Evolutionary conservation across 805 yeast genomes (phyloP), one percentile per base, ranked within the genome.

Genomic region (Kodamaea nitidulidarum): DNA sequence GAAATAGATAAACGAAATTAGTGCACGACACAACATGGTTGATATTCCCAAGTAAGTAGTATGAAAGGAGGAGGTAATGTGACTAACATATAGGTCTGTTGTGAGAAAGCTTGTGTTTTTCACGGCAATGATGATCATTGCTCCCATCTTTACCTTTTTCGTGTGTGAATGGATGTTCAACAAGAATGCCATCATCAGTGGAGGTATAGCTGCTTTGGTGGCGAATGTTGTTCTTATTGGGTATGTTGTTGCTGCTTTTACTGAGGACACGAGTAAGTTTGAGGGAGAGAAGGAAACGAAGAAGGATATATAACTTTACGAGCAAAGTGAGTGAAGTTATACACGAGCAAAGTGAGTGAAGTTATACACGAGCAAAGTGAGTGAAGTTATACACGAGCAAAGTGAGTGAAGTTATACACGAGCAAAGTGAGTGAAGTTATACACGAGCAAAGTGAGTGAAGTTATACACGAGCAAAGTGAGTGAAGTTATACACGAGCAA

Each of bases 201-300:
- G 95, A 30, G 93, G 93, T 2, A 54, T 80, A n/a, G 87, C 90
- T 26, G 93, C 93, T 2, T 67, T 77, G 12, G 76, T 76, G 41
- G 93, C 93, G 18, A 85, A 85, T 53, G 61, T 80, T 5, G 93
- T 85, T 15, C 64, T 85, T 47, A 75, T 84, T 38, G 85, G 84
- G 1, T 85, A 82, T 52, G 78, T 85, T 24, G 68, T 81, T 12
- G 84, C 75, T 43, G 93, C 95, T 1, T 84, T 84, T 60, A 73
- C 72, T 15, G 95, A 85, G 55, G 83, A 81, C 37, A 58, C 73
- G 7, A 47, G 62, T 3, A 50, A 58, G 15, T 38, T 41, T 40
- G 38, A 41, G 42, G 50, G 58, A 3, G 58, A 58, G 31, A 54
- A 53, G 10, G 48, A 56, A 38, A 10, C 42, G 20, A 45, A 45